phyloP scores from a whole-genome alignment of 2,329 filamentous ascomycete species.

The Trichocomaceae sp. region DNA sequence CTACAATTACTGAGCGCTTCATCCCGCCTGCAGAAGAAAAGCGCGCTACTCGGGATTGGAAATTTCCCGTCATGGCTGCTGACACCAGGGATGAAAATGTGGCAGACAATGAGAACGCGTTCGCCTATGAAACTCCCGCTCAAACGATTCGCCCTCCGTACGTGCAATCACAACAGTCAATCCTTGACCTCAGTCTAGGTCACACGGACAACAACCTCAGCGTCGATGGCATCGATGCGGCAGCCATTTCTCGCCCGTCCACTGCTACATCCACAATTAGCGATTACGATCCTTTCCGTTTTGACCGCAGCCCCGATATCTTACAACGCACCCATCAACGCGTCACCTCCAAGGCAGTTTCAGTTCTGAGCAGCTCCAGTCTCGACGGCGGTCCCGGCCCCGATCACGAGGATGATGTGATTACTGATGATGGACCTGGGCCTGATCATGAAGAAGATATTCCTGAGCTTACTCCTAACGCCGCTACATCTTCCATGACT shows the following conservation, averaged over 20 bases:
- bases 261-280: conserved; percentile 33
- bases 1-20: background rate
- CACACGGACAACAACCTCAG: conserved; percentile 21
- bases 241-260: conserved; percentile 28
- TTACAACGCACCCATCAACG: conserved; percentile 21
- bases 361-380: conserved; percentile 23
- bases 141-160: conserved; percentile 29
- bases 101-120: background rate
- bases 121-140: conserved; percentile 19
- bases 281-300: conserved; percentile 39
- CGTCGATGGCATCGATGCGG: conserved; percentile 5
- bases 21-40: conserved; percentile 19
- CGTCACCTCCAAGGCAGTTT: conserved; percentile 46
- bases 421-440: conserved; percentile 7
- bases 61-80: conserved; percentile 33
- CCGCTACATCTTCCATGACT: background rate
- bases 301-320: conserved; percentile 26
- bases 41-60: conserved; percentile 23
- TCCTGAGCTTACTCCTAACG: conserved; percentile 8
- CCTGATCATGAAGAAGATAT: conserved; percentile 9
- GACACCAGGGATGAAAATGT: conserved; percentile 13
- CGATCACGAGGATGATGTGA: conserved; percentile 43
- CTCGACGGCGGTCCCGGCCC: conserved; percentile 49
- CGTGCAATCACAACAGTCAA: conserved; percentile 11
- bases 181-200: conserved; percentile 15